These are phyloP conservation scores for Sphaerulina vaccinii DNA, from an alignment of 2,329 filamentous ascomycete genomes.

Conservation along the genomic window DNA sequence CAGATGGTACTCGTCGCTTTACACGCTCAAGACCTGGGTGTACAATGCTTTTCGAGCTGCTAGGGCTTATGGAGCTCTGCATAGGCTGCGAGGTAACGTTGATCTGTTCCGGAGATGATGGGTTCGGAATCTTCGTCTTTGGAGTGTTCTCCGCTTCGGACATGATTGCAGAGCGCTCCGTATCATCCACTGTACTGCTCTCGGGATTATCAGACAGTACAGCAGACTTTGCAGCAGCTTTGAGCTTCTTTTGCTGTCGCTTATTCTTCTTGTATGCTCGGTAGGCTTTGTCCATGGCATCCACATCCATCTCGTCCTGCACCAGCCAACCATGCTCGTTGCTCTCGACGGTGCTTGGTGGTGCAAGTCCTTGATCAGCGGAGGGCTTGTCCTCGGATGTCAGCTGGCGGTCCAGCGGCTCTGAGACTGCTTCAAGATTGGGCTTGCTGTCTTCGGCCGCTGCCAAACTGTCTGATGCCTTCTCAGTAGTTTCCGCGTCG, in stretches of 20 bases:
- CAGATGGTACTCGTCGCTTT: constrained; percentile 25
- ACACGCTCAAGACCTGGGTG: constrained; percentile 28
- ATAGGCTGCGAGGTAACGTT: not conserved
- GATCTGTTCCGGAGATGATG: not conserved
- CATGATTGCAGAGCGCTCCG: constrained; percentile 21
- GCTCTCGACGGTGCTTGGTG: not conserved
- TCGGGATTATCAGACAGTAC: constrained; percentile 23
- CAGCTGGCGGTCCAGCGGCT: not conserved
- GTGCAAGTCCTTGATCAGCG: not conserved
- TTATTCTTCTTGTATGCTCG: constrained; percentile 37
- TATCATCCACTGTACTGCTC: constrained; percentile 39
- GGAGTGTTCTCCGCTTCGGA: constrained; percentile 21
- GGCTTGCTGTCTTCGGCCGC: not conserved
- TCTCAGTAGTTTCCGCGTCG: constrained; percentile 26
- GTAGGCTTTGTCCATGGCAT: constrained; percentile 38
- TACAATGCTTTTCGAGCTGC: constrained; percentile 20
- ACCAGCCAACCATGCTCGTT: constrained; percentile 18
- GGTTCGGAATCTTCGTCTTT: not conserved
- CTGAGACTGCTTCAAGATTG: not conserved
- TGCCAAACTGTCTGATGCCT: constrained; percentile 4
- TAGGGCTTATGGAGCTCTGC: constrained; percentile 8
- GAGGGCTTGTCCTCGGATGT: not conserved
- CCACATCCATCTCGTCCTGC: constrained; percentile 35
- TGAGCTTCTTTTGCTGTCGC: constrained; percentile 35
- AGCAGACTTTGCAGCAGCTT: constrained; percentile 22